A percentile compares a stretch with the other conserved stretches of the same genome.
These are phyloP conservation scores for Nematocida sp. DNA, from an alignment of 371 early-diverging fungal genomes.

Conservation along the genomic window DNA sequence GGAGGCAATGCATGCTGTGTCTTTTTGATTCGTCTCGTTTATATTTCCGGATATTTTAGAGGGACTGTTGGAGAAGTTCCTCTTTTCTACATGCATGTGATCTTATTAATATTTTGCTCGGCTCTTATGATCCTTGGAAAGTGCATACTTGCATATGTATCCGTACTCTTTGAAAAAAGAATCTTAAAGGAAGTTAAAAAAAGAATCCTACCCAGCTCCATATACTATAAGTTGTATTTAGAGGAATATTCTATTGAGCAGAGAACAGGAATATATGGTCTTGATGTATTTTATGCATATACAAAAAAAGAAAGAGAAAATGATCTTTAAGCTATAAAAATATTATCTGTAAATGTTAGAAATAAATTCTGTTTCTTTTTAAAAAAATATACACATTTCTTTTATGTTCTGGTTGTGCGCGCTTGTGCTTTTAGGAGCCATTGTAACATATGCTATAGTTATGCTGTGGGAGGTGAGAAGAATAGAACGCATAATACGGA, in stretches of 20 bases:
- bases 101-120: not conserved
- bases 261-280: not conserved
- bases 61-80: not conserved
- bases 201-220: not conserved
- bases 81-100: not conserved
- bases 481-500: not conserved
- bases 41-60: not conserved
- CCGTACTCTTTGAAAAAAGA: not conserved
- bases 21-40: not conserved
- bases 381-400: too few relatives aligned
- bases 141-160: not conserved
- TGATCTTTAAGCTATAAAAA: not conserved
- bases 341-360: too few relatives aligned
- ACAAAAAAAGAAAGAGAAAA: conserved; percentile 1
- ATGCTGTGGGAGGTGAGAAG: not conserved
- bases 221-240: not conserved
- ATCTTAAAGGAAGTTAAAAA: not conserved
- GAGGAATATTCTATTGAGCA: not conserved
- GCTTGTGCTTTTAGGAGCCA: not conserved
- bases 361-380: too few relatives aligned
- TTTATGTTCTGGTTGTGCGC: not conserved
- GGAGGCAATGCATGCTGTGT: not conserved
- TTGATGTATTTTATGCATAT: not conserved
- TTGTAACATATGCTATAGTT: not conserved
- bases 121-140: not conserved